Evolutionary conservation across 371 early-diverging fungal species (phyloP).

Genomic region (Apophysomyces trapeziformis): DNA sequence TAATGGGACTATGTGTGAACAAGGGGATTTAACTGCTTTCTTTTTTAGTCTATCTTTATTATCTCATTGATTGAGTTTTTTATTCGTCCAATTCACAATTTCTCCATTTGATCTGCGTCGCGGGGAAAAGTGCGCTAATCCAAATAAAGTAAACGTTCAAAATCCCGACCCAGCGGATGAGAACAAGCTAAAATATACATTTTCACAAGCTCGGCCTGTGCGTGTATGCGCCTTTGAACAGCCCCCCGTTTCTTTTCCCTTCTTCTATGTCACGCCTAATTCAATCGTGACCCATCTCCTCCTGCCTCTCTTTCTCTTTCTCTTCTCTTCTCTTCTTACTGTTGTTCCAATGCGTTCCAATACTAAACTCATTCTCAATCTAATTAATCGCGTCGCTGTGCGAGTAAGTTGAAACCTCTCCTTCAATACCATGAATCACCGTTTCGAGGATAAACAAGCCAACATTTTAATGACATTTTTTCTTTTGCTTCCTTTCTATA

Average conservation of each 20-base stretch:
- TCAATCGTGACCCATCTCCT: constrained; percentile 1
- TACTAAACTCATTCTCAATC: constrained; percentile 53
- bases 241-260: constrained; percentile 1
- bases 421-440: no score
- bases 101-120: no score
- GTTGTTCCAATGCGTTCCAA: constrained; percentile 38
- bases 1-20: no score
- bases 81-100: no score
- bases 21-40: no score
- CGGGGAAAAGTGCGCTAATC: no score
- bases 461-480: neutral
- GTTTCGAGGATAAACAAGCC: neutral
- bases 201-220: constrained; percentile 6
- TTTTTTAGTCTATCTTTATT: no score
- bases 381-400: constrained; percentile 57
- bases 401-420: constrained; percentile 37
- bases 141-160: neutral
- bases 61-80: no score
- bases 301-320: constrained; percentile 1
- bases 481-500: constrained; percentile 20
- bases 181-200: neutral
- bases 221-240: constrained; percentile 2
- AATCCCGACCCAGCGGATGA: neutral
- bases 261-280: constrained; percentile 1
- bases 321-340: neutral